These are phyloP conservation scores for Erythrobasidium hasegawianum DNA, from an alignment of 1,284 basidiomycete genomes.

Conservation along the genomic window DNA sequence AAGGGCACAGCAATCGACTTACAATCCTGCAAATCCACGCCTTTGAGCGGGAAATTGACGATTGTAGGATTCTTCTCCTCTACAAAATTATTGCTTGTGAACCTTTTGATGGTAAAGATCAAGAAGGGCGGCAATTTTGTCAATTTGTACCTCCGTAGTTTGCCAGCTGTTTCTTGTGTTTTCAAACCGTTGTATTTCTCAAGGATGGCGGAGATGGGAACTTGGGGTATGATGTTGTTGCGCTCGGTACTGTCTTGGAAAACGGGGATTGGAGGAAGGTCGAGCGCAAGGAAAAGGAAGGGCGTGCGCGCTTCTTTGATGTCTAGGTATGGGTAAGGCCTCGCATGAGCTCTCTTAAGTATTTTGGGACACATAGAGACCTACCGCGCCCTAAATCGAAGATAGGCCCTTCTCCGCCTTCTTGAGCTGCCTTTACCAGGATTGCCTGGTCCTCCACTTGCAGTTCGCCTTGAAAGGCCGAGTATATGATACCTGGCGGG, in stretches of 20 bases:
- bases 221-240: slow-evolving; percentile 98
- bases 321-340: slow-evolving; percentile 58
- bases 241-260: slow-evolving; percentile 85
- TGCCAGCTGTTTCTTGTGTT: slow-evolving; percentile 79
- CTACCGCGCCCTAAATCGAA: too few relatives aligned
- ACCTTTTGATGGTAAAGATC: slow-evolving; percentile 92
- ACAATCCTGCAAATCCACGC: slow-evolving; percentile 88
- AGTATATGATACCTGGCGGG: slow-evolving; percentile 67
- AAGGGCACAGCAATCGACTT: slow-evolving; percentile 48
- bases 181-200: slow-evolving; percentile 91
- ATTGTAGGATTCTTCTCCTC: slow-evolving; percentile 99
- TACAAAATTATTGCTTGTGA: slow-evolving; percentile 96
- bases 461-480: slow-evolving; percentile 89
- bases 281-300: slow-evolving; percentile 91
- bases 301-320: slow-evolving; percentile 81
- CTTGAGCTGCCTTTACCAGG: slow-evolving; percentile 49
- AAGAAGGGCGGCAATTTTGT: slow-evolving; percentile 84
- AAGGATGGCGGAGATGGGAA: slow-evolving; percentile 83
- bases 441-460: slow-evolving; percentile 92
- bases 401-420: slow-evolving; percentile 4
- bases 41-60: slow-evolving; percentile 90
- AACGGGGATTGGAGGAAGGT: slow-evolving; percentile 90
- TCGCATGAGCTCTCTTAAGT: too few relatives aligned
- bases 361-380: neutral
- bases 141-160: slow-evolving; percentile 83